Conservation (phyloP, 2,329 filamentous ascomycete genomes). For the Kalaharituber pfeilii region DNA sequence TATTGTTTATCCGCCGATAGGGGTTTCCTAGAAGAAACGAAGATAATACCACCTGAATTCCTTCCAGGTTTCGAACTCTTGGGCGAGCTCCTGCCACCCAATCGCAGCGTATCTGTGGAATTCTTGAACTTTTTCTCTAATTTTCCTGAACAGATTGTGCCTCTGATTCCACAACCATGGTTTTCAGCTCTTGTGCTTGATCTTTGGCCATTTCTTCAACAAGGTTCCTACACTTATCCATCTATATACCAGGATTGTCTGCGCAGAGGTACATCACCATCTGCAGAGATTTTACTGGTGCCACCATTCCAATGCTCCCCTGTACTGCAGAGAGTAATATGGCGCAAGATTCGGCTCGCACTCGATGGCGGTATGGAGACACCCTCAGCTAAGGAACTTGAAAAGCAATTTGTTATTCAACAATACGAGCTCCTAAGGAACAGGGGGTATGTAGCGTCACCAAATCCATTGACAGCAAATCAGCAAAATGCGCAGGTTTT, state of each 20-base stretch:
- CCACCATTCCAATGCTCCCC: not conserved
- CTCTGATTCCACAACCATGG: not conserved
- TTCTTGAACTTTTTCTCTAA: slow-evolving; percentile 2
- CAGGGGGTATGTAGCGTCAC: not conserved
- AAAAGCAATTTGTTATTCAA: not conserved
- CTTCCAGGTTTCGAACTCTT: not conserved
- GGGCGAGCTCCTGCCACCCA: not conserved
- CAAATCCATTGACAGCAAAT: not conserved
- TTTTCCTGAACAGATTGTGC: not conserved
- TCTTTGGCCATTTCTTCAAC: not conserved
- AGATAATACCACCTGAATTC: not conserved
- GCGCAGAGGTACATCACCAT: not conserved
- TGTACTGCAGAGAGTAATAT: not conserved
- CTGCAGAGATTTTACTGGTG: not conserved
- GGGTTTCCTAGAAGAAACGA: not conserved
- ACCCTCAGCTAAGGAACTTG: not conserved
- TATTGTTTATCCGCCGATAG: slow-evolving; percentile 1
- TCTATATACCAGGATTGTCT: not conserved
- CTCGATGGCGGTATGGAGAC: not conserved
- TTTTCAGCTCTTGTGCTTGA: not conserved
- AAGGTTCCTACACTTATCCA: not conserved
- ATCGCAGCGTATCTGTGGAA: not conserved
- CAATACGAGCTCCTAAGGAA: not conserved
- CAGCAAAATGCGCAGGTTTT: not conserved
- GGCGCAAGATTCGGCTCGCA: not conserved